Conservation (phyloP, 108 stramenopile species). For the Skeletonema grethae region DNA sequence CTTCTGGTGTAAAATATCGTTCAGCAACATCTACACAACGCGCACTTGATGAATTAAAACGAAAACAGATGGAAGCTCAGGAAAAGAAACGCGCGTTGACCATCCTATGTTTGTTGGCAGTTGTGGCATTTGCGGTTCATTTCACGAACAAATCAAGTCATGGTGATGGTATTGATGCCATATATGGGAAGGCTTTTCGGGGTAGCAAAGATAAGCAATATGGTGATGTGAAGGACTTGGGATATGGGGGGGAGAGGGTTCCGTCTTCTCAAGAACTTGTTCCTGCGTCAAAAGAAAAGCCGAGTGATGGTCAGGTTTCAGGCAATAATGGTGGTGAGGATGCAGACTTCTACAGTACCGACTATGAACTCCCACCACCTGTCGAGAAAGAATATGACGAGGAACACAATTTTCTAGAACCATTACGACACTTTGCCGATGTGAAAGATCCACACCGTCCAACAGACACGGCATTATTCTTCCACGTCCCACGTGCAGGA, state of each 20-base stretch:
- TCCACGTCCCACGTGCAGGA: conserved; percentile 51
- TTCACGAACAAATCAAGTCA: conserved; percentile 8
- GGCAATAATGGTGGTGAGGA: conserved; percentile 1
- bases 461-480: conserved; percentile 51
- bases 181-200: not conserved
- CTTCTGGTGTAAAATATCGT: conserved; percentile 26
- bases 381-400: conserved; percentile 31
- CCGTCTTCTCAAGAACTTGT: not conserved
- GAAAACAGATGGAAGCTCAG: conserved; percentile 25
- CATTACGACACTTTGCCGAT: conserved; percentile 45
- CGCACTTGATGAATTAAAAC: conserved; percentile 43
- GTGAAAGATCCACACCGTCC: conserved; percentile 17
- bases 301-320: conserved; percentile 4
- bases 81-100: conserved; percentile 31
- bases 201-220: conserved; percentile 11
- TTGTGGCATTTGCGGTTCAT: conserved; percentile 29
- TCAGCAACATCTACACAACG: conserved; percentile 27
- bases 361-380: conserved; percentile 23
- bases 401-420: conserved; percentile 24
- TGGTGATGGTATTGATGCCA: not conserved
- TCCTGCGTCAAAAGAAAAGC: not conserved
- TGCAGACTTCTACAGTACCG: conserved; percentile 10
- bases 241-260: conserved; percentile 10
- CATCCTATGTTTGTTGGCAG: conserved; percentile 15
- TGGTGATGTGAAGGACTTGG: conserved; percentile 8